Conservation (phyloP, 2,329 filamentous ascomycete genomes). For the Cadophora luteo-olivacea region DNA sequence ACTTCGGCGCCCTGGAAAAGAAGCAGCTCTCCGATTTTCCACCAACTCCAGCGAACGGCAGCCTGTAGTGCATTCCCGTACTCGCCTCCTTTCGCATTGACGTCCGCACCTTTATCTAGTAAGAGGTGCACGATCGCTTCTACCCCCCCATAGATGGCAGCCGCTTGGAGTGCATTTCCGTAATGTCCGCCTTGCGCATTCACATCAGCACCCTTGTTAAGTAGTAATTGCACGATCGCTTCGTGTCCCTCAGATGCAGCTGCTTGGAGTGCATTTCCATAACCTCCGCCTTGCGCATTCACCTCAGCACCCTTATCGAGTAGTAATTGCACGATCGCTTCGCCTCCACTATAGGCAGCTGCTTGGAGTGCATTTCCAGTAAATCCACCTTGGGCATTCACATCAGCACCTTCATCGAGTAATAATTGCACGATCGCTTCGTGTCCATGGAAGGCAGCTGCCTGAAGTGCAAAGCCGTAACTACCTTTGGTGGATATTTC, state of each 20-base stretch:
- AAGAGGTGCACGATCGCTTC: background rate
- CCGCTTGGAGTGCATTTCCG: background rate
- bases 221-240: background rate
- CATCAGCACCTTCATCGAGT: constrained; percentile 8
- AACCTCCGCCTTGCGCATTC: background rate
- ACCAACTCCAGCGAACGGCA: no score
- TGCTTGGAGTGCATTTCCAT: background rate
- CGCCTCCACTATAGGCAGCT: background rate
- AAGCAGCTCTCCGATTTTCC: no score
- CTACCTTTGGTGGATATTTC: background rate
- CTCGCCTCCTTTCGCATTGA: background rate
- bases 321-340: background rate
- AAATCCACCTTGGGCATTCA: background rate
- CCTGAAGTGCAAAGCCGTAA: constrained; percentile 1
- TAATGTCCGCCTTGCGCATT: background rate
- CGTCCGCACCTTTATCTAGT: background rate
- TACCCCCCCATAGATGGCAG: no score
- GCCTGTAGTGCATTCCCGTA: no score
- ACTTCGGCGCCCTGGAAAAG: no score
- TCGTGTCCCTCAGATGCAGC: background rate
- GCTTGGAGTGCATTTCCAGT: background rate
- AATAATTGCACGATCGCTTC: constrained; percentile 12
- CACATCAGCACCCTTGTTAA: background rate
- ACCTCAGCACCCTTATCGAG: background rate
- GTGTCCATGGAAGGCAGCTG: background rate